Evolutionary conservation across 2,329 filamentous ascomycete species (phyloP).

Genomic region (Apiospora rasikravindrae): DNA sequence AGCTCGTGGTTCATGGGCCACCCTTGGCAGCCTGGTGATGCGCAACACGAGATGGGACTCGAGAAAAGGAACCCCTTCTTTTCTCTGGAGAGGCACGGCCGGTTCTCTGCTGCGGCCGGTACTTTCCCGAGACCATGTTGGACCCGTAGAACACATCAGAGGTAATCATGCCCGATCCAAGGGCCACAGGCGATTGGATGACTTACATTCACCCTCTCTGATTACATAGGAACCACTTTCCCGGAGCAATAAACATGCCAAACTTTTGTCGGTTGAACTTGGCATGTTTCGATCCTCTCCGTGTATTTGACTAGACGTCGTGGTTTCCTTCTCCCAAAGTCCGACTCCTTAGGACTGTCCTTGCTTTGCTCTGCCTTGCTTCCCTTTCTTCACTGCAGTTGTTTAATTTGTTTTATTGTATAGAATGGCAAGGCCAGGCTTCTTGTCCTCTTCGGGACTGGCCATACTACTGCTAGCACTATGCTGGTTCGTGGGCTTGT

Average conservation of each 20-base stretch:
- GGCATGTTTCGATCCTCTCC: neutral
- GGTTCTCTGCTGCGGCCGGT: neutral
- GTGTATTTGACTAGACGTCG: conserved; percentile 8
- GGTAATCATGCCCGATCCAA: neutral
- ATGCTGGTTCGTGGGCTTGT: conserved; percentile 4
- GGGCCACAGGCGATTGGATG: neutral
- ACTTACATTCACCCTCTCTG: neutral
- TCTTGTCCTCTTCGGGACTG: neutral
- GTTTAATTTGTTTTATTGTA: neutral
- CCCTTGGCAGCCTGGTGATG: neutral
- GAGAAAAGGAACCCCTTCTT: neutral
- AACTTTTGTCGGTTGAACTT: neutral
- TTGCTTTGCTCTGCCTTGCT: neutral
- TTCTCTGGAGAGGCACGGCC: neutral
- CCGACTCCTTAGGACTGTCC: conserved; percentile 13
- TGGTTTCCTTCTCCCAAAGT: neutral
- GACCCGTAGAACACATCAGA: conserved; percentile 6
- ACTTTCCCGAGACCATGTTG: neutral
- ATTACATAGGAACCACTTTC: conserved; percentile 1
- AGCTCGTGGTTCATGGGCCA: neutral
- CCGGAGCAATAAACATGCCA: neutral
- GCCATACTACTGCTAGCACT: neutral
- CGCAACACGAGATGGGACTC: neutral
- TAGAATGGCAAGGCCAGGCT: neutral
- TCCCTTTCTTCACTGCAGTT: neutral